Conservation (phyloP, 441 rosid genomes). For the Gossypium trilobum region DNA sequence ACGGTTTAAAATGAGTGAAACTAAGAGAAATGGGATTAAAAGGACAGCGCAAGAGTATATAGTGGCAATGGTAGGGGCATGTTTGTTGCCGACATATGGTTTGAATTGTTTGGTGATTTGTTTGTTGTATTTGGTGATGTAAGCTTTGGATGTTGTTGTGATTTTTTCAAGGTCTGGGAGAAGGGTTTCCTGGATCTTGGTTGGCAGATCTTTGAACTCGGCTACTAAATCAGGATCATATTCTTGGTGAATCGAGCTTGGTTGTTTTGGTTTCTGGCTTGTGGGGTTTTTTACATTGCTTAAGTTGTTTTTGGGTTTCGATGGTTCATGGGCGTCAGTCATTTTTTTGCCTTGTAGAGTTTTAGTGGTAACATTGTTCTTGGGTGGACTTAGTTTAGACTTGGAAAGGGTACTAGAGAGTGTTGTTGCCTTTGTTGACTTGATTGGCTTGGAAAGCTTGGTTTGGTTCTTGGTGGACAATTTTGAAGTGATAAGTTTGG, state of each 20-base stretch:
- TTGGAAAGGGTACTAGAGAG: constrained; percentile 15
- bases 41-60: constrained; percentile 56
- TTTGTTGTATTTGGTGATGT: constrained; percentile 67
- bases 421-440: constrained; percentile 36
- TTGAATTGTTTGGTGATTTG: constrained; percentile 74
- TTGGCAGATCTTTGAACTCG: constrained; percentile 69
- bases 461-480: constrained; percentile 34
- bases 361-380: constrained; percentile 48
- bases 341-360: constrained; percentile 22
- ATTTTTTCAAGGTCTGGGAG: constrained; percentile 74
- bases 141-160: constrained; percentile 63
- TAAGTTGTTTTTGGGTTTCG: constrained; percentile 24
- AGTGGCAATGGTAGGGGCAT: constrained; percentile 63
- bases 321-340: constrained; percentile 6
- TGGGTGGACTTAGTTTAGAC: constrained; percentile 34
- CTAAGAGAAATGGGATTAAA: constrained; percentile 59
- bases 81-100: constrained; percentile 63
- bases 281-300: constrained; percentile 17
- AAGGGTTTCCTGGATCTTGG: constrained; percentile 55
- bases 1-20: constrained; percentile 60
- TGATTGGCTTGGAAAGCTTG: constrained; percentile 31
- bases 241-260: constrained; percentile 53
- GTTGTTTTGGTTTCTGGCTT: constrained; percentile 26
- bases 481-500: constrained; percentile 28
- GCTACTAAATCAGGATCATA: constrained; percentile 52